These are phyloP conservation scores for Globisporangium cystogenes DNA, from an alignment of 352 stramenopile species.

Conservation along the genomic window DNA sequence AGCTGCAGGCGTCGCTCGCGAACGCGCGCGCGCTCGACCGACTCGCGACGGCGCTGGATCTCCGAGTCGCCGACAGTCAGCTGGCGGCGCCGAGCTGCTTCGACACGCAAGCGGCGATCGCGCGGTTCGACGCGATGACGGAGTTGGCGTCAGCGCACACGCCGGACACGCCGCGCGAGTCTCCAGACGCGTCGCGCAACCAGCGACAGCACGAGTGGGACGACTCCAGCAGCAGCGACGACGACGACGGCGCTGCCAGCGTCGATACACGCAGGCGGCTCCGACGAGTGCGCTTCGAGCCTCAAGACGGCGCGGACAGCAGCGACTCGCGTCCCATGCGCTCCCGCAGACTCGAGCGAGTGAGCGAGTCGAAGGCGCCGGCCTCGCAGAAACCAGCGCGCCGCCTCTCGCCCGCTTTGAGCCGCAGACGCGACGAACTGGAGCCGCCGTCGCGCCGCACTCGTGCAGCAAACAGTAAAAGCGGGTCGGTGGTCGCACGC, in stretches of 20 bases:
- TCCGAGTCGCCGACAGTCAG: neutral
- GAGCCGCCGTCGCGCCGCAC: too few relatives aligned
- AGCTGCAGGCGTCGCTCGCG: slow-evolving; percentile 4
- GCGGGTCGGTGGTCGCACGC: neutral
- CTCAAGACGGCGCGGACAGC: neutral
- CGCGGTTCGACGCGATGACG: slow-evolving; percentile 1
- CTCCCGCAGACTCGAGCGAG: neutral
- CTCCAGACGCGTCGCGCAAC: neutral
- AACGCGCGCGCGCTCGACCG: slow-evolving; percentile 1
- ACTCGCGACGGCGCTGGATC: neutral
- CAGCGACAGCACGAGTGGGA: neutral
- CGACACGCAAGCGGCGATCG: neutral
- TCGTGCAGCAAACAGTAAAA: neutral
- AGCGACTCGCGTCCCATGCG: neutral
- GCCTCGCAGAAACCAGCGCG: neutral
- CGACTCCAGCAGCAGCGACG: slow-evolving; percentile 1
- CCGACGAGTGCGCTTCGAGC: neutral
- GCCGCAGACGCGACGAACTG: neutral
- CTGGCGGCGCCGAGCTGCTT: neutral
- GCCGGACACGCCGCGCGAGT: neutral
- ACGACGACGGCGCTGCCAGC: neutral
- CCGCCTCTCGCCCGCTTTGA: neutral
- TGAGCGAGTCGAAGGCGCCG: neutral
- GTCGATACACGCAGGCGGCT: neutral
- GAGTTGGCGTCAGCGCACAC: neutral